phyloP scores from a whole-genome alignment of 176 grass and related monocot genomes.

The Triticum dicoccoides region DNA sequence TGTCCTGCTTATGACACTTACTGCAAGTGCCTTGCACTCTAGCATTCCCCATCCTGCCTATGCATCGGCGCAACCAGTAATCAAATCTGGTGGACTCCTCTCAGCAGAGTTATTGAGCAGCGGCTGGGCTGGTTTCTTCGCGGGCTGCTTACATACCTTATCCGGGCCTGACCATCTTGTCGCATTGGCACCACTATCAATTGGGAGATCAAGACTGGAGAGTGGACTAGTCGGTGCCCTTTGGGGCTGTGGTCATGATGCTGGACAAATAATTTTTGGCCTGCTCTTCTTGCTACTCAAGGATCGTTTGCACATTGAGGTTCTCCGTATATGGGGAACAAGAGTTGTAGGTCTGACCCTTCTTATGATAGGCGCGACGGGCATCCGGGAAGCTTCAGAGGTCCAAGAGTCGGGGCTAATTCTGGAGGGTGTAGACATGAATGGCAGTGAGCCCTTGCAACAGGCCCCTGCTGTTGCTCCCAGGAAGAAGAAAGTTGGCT shows the following conservation, averaged over 20 bases:
- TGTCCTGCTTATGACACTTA: conserved; percentile 40
- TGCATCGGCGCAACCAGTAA: conserved; percentile 49
- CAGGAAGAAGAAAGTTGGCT: conserved; percentile 84
- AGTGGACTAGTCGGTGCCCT: conserved; percentile 94
- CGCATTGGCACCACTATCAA: conserved; percentile 83
- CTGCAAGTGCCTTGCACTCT: conserved; percentile 33
- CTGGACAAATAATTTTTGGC: conserved; percentile 92
- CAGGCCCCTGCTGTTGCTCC: conserved; percentile 20
- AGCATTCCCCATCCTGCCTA: conserved; percentile 35
- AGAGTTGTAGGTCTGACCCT: conserved; percentile 93
- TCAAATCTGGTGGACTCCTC: conserved; percentile 48
- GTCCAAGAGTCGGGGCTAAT: conserved; percentile 47
- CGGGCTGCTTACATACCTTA: conserved; percentile 94
- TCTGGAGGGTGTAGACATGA: conserved; percentile 51
- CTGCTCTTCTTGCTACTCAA: conserved; percentile 92
- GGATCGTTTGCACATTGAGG: conserved; percentile 89
- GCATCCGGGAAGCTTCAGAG: conserved; percentile 72
- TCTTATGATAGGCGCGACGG: conserved; percentile 75
- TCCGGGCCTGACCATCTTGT: conserved; percentile 96
- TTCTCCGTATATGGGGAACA: conserved; percentile 82
- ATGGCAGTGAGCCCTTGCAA: conserved; percentile 21
- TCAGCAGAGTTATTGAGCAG: conserved; percentile 73
- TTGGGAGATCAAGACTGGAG: conserved; percentile 81
- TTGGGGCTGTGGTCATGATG: conserved; percentile 98
- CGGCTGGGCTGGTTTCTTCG: conserved; percentile 88